Base-by-base conservation (phyloP, 768 basidiomycete genomes). In the Clathrus columnatus region DNA sequence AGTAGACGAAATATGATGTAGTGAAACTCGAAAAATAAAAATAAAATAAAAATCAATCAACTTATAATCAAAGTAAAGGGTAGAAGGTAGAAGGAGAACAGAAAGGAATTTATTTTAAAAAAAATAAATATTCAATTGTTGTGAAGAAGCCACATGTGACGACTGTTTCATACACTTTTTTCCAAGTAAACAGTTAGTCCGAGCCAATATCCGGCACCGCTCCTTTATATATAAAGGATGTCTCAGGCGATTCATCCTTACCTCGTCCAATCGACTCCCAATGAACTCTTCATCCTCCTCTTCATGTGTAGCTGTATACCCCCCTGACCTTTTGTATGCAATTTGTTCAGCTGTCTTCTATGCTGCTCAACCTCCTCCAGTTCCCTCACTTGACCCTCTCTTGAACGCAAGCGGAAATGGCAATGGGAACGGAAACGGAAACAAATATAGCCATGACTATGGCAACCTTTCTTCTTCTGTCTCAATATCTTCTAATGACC, bases 291-390 rank as follows among this genome's bases (percentile, higher is more conserved):
- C 20, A 42, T 18, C 57, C 21, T 62, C 64, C 21, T 55, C 64
- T 46, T 41, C 36, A 21, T 55, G 45, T 36, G 66, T 72, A 42
- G 53, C 64, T 32, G 74, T 77, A 58, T 88, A 78, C 66, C 89
- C 88, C 6, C 74, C 82, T 7, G 89, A 91, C 63, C 68, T 92
- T 16, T 76, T 88, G 54, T 79, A 79, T 56, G 70, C 81, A 27
- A 83, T 93, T 57, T 91, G 87, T 61, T 79, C 83, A 0, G 76
- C 85, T 54, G 72, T 92, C 30, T 89, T 83, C 63, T 75, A 78
- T 5, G 72, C 82, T 26, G 80, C 83, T 57, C 68, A 84, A 4
- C 81, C 82, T 8, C 73, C 83, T 7, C 61, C 71, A 18, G 54
- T 63, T 3, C 72, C 78, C 6, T 85, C 87, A 29, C 77, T 92